Conservation (phyloP, 2,329 filamentous ascomycete species). For the Fusarium heterosporum region DNA sequence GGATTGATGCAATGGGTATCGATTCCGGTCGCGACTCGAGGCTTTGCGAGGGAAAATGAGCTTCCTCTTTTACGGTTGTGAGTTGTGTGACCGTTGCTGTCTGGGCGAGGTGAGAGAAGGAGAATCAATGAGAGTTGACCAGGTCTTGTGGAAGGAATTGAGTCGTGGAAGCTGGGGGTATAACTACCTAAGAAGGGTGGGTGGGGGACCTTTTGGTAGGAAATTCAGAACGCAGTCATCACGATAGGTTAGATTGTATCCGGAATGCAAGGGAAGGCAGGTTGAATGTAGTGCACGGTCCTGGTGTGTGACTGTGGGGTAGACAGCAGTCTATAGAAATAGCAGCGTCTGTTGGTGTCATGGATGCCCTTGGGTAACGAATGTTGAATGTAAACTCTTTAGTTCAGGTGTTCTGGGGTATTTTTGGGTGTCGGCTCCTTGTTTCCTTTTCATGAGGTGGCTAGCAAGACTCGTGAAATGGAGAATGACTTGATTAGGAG, state of each 20-base stretch:
- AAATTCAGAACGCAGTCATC: conserved; percentile 40
- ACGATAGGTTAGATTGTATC: conserved; percentile 42
- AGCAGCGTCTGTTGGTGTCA: conserved; percentile 15
- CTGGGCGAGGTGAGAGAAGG: conserved; percentile 33
- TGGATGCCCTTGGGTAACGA: neutral
- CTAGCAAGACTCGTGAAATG: conserved; percentile 1
- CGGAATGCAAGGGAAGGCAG: neutral
- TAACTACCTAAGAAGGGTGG: conserved; percentile 42
- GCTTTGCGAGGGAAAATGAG: conserved; percentile 14
- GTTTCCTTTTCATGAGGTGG: conserved; percentile 7
- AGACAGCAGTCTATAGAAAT: conserved; percentile 29
- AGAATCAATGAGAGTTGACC: conserved; percentile 34
- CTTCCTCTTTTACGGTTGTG: conserved; percentile 7
- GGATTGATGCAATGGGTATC: conserved; percentile 11
- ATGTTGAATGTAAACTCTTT: neutral
- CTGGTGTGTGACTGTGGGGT: conserved; percentile 47
- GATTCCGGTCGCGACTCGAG: conserved; percentile 7
- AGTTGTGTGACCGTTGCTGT: conserved; percentile 19
- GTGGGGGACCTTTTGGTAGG: conserved; percentile 31
- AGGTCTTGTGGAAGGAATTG: conserved; percentile 39
- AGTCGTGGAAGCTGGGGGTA: conserved; percentile 47
- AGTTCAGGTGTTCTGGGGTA: conserved; percentile 26
- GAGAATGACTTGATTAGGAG: conserved; percentile 9
- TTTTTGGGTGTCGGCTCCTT: conserved; percentile 12
- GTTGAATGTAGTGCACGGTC: conserved; percentile 36